Base-by-base conservation (phyloP, 1,139 yeast species). In the Debaryomycetaceae sp. region DNA sequence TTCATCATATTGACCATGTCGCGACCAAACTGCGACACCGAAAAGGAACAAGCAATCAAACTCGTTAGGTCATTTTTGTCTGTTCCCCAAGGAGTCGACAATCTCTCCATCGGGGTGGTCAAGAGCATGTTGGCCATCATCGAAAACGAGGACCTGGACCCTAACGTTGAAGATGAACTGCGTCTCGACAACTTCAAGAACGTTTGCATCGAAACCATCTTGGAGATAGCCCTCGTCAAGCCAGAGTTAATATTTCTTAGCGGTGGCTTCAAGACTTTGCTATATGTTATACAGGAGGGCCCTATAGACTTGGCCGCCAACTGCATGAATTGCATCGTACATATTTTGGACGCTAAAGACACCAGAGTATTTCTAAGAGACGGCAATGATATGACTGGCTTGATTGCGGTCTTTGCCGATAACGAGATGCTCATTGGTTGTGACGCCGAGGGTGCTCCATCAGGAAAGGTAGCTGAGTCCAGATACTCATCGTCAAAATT, bases 41-140 rank as follows among this genome's bases (percentile, higher is more conserved):
- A 89, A 47, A 71, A 91, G 40, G 78, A 79, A 28, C 89, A 89
- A 47, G 95, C 95, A 0, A 46, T 91, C 23, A 83, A 81, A 45
- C 60, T 89, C 18, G 56, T 86, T 1, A 65, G 96, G 20, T 61
- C 69, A 27, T 76, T 83, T 38, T 49, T 83, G 8, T 77, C 70
- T 25, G 63, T 77, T 2, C 75, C 74, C 2, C 65, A 61, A 22
- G 89, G 89, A 0, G 58, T 71, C 3, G 61, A 65, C 17, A 70
- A 71, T 39, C 50, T 88, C 9, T 72, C 82, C 2, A 63, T 74
- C 20, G 86, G 94, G 0, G 70, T 84, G 3, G 63, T 84, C 1
- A 77, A 88, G 36, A 79, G 94, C 1, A 46, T 91, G 4, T 77
- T 85, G 2, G 73, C 91, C 2, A 64, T 86, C 9, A 75, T 85